These are phyloP conservation scores for Pichia cephalocereana DNA, from an alignment of 805 yeast species.

Conservation along the genomic window DNA sequence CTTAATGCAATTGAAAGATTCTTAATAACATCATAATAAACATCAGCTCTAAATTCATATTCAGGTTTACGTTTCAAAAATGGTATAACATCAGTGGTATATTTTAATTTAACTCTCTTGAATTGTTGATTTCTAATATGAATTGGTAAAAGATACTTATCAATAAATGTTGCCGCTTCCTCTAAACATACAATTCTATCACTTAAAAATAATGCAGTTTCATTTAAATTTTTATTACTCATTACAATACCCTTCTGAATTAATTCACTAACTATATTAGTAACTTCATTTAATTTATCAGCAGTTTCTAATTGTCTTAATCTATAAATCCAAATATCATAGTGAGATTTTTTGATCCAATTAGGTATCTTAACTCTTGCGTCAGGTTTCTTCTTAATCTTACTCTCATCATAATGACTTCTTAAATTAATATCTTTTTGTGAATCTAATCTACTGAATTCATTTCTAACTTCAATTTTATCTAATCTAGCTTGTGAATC, in stretches of 20 bases:
- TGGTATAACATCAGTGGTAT: constrained; percentile 8
- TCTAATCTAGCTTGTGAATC: background rate
- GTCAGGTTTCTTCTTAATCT: constrained; percentile 1
- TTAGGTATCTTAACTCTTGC: constrained; percentile 13
- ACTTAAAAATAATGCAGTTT: constrained; percentile 20
- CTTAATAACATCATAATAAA: constrained; percentile 11
- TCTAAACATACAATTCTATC: constrained; percentile 12
- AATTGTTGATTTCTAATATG: constrained; percentile 7
- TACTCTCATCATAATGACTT: constrained; percentile 10
- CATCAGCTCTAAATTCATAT: constrained; percentile 5
- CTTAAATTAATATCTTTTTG: constrained; percentile 2
- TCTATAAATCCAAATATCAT: constrained; percentile 23
- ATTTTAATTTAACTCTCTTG: constrained; percentile 8
- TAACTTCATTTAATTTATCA: constrained; percentile 12
- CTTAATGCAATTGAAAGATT: constrained; percentile 11
- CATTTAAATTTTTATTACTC: constrained; percentile 20
- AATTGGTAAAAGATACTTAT: constrained; percentile 21
- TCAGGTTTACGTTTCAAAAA: constrained; percentile 3
- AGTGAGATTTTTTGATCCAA: constrained; percentile 19
- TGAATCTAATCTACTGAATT: constrained; percentile 5
- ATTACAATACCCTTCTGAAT: constrained; percentile 19
- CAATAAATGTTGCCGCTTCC: constrained; percentile 20
- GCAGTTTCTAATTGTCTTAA: constrained; percentile 22
- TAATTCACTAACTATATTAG: constrained; percentile 13
- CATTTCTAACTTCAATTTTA: background rate